Conservation (phyloP, 1,284 basidiomycete genomes). For the Rhodofomes roseus region DNA sequence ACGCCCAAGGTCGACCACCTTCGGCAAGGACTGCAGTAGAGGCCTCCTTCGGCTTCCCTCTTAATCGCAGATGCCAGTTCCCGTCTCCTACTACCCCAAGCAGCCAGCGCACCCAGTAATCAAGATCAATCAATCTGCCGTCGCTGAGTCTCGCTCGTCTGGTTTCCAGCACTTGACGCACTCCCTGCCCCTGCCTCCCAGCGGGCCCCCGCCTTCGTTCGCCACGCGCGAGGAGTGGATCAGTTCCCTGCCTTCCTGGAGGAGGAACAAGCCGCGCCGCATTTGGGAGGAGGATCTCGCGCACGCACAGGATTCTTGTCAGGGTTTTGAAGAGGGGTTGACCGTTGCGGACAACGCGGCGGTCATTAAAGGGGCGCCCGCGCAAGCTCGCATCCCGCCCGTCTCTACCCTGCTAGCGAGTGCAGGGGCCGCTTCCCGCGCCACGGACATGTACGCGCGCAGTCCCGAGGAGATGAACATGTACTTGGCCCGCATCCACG, state of each 20-base stretch:
- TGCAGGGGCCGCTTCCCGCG: constrained; percentile 9
- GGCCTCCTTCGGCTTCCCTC: constrained; percentile 28
- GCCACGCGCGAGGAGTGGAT: constrained; percentile 70
- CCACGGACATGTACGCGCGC: constrained; percentile 20
- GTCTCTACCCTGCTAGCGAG: constrained; percentile 31
- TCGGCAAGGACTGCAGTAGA: constrained; percentile 20
- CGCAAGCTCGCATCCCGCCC: constrained; percentile 81
- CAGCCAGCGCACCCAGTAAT: constrained; percentile 57
- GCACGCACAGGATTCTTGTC: constrained; percentile 20
- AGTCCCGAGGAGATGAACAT: constrained; percentile 41
- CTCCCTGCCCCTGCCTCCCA: constrained; percentile 54
- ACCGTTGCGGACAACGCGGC: constrained; percentile 55
- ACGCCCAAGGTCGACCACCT: constrained; percentile 21
- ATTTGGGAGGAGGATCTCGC: constrained; percentile 56
- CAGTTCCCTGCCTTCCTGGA: constrained; percentile 63
- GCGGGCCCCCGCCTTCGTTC: constrained; percentile 58
- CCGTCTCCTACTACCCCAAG: constrained; percentile 60
- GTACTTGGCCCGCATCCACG: constrained; percentile 14
- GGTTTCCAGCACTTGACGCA: constrained; percentile 49
- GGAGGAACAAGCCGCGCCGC: constrained; percentile 59
- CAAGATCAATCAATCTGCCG: constrained; percentile 49
- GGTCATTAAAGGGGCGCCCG: constrained; percentile 79
- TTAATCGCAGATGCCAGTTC: constrained; percentile 78
- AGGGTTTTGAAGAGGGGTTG: constrained; percentile 74
- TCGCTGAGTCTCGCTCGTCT: constrained; percentile 37